phyloP scores from a whole-genome alignment of 1,284 basidiomycete genomes.

The Melampsora americana region DNA sequence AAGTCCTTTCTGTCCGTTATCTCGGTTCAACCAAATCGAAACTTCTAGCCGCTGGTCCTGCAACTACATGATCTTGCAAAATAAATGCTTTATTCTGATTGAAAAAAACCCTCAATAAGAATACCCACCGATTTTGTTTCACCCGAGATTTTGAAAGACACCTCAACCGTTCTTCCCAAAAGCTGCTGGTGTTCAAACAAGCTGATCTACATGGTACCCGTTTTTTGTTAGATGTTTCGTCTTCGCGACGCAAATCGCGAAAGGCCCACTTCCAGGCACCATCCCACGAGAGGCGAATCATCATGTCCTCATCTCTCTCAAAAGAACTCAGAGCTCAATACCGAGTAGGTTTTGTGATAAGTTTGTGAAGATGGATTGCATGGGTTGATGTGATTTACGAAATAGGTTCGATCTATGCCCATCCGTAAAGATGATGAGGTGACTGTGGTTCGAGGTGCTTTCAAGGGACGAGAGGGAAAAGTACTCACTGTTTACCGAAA shows the following conservation, averaged over 20 bases:
- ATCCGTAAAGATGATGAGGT: slow-evolving; percentile 99
- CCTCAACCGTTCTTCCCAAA: slow-evolving; percentile 49
- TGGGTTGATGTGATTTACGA: slow-evolving; percentile 13
- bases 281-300: slow-evolving; percentile 57
- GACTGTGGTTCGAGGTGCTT: slow-evolving; percentile 67
- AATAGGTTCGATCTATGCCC: slow-evolving; percentile 81
- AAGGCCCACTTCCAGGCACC: slow-evolving; percentile 94
- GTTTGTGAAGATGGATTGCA: background rate
- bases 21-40: background rate
- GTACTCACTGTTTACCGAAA: slow-evolving; percentile 78
- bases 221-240: slow-evolving; percentile 66
- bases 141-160: too few relatives aligned
- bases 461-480: slow-evolving; percentile 87
- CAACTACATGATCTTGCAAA: too few relatives aligned
- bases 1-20: background rate
- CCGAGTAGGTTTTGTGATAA: slow-evolving; percentile 12
- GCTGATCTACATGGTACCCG: slow-evolving; percentile 39
- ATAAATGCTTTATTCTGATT: too few relatives aligned
- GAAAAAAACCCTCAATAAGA: too few relatives aligned
- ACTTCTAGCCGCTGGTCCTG: too few relatives aligned
- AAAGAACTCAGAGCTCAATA: slow-evolving; percentile 36
- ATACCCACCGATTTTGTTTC: too few relatives aligned
- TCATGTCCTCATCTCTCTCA: slow-evolving; percentile 38
- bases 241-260: slow-evolving; percentile 89
- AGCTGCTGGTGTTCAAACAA: slow-evolving; percentile 52